Percentiles rank a stretch among this genome's conserved stretches.
Conservation (phyloP, 164 flowering plant genomes). For the Brasenia schreberi region DNA sequence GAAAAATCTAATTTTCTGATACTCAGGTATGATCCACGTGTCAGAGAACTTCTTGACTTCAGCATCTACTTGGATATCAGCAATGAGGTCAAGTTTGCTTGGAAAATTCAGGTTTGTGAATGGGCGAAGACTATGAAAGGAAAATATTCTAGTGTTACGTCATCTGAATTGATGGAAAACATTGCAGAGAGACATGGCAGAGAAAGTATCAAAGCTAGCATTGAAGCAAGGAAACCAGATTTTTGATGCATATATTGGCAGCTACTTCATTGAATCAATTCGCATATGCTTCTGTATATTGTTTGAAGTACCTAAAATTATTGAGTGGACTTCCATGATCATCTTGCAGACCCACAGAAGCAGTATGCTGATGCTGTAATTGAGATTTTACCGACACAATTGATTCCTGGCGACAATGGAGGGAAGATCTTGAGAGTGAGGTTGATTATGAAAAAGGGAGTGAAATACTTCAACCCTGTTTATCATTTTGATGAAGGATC, state of each 20-base stretch:
- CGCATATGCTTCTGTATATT: no score
- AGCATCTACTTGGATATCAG: constrained; percentile 97
- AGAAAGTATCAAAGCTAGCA: constrained; percentile 97
- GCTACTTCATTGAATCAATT: not conserved
- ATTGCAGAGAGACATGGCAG: constrained; percentile 95
- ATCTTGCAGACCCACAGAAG: constrained; percentile 77
- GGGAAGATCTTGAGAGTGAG: constrained; percentile 83
- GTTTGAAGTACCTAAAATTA: no score
- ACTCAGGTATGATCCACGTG: constrained; percentile 68
- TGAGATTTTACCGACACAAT: constrained; percentile 82
- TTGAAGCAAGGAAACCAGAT: constrained; percentile 97
- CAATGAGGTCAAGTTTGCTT: constrained; percentile 93
- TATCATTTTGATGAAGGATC: constrained; percentile 97
- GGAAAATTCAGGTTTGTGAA: constrained; percentile 86
- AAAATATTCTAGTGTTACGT: no score
- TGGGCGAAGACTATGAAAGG: not conserved
- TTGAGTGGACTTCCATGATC: constrained; percentile 1
- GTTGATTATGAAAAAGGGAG: constrained; percentile 89
- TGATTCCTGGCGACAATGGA: constrained; percentile 83
- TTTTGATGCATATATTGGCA: constrained; percentile 95
- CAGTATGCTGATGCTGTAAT: constrained; percentile 96
- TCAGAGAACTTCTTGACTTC: constrained; percentile 92
- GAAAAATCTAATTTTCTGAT: no score
- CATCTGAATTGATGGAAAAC: no score
- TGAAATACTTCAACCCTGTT: constrained; percentile 68